These are phyloP conservation scores for Mucor piriformis DNA, from an alignment of 371 early-diverging fungal genomes.

Conservation along the genomic window DNA sequence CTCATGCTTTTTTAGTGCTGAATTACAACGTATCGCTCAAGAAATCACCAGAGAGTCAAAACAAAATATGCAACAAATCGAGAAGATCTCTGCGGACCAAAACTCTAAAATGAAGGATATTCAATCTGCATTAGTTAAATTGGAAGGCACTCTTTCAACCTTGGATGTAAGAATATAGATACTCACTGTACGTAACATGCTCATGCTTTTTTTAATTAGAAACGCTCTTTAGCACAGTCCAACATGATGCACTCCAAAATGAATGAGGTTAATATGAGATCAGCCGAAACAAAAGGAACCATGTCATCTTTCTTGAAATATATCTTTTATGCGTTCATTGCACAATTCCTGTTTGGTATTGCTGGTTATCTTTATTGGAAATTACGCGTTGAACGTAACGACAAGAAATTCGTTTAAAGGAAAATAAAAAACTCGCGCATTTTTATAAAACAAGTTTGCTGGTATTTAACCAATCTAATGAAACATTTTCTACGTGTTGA, in stretches of 20 bases:
- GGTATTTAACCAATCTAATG: slow-evolving; percentile 66
- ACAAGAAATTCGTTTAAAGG: slow-evolving; percentile 43
- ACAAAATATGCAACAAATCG: slow-evolving; percentile 9
- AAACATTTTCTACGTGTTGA: slow-evolving; percentile 72
- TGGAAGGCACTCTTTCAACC: slow-evolving; percentile 28
- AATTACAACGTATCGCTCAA: slow-evolving; percentile 16
- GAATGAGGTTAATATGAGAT: slow-evolving; percentile 38
- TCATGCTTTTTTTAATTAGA: slow-evolving; percentile 12
- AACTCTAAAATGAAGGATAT: slow-evolving; percentile 32
- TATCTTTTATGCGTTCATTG: slow-evolving; percentile 41
- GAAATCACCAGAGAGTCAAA: slow-evolving; percentile 17
- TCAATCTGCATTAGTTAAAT: slow-evolving; percentile 21
- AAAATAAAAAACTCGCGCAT: background rate
- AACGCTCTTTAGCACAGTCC: slow-evolving; percentile 29
- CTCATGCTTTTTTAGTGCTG: too few species aligned
- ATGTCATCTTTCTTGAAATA: slow-evolving; percentile 41
- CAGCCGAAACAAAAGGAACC: slow-evolving; percentile 46
- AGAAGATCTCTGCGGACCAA: slow-evolving; percentile 28
- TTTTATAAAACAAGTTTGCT: slow-evolving; percentile 13
- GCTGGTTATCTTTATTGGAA: slow-evolving; percentile 49
- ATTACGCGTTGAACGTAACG: slow-evolving; percentile 45
- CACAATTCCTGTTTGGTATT: slow-evolving; percentile 41
- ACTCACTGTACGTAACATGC: too few species aligned
- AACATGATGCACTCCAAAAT: slow-evolving; percentile 33
- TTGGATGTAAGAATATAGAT: slow-evolving; percentile 45